Evolutionary conservation across 1,139 yeast species (phyloP).

Genomic region (Geotrichum macrosporum): DNA sequence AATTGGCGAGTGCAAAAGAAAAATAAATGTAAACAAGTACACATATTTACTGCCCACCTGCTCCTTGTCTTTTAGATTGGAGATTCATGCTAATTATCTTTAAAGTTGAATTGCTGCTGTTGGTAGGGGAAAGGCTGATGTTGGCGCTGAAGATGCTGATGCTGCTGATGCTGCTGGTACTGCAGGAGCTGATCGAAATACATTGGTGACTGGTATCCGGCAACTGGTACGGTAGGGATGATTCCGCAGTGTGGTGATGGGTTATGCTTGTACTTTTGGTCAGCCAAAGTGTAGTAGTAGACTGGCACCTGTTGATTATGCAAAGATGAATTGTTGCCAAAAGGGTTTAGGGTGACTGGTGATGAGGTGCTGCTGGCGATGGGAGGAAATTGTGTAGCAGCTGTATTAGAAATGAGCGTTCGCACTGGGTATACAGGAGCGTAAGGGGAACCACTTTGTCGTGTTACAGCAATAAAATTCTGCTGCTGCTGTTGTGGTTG

Average conservation of each 20-base stretch:
- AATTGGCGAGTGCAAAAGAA: no score
- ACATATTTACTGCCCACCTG: no score
- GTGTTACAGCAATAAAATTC: constrained; percentile 1
- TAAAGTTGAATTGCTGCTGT: no score
- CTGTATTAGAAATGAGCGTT: constrained; percentile 10
- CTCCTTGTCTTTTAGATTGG: no score
- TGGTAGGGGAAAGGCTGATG: no score
- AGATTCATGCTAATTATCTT: no score
- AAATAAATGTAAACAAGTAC: no score
- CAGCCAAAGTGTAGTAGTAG: constrained; percentile 13
- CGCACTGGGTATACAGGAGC: constrained; percentile 19
- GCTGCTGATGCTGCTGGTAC: no score
- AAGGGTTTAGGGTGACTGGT: neutral
- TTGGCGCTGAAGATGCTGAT: no score
- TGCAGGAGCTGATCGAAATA: no score
- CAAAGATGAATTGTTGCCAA: neutral
- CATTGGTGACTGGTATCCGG: constrained; percentile 8
- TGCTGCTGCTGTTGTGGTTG: neutral
- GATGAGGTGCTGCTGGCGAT: neutral
- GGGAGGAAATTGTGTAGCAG: neutral
- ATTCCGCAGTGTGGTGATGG: constrained; percentile 15
- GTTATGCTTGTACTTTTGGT: constrained; percentile 11
- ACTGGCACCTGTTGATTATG: constrained; percentile 3
- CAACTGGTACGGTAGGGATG: constrained; percentile 8
- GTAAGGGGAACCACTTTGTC: constrained; percentile 16